These are phyloP conservation scores for Aspergillus bridgeri DNA, from an alignment of 495 filamentous ascomycete genomes.

Conservation along the genomic window DNA sequence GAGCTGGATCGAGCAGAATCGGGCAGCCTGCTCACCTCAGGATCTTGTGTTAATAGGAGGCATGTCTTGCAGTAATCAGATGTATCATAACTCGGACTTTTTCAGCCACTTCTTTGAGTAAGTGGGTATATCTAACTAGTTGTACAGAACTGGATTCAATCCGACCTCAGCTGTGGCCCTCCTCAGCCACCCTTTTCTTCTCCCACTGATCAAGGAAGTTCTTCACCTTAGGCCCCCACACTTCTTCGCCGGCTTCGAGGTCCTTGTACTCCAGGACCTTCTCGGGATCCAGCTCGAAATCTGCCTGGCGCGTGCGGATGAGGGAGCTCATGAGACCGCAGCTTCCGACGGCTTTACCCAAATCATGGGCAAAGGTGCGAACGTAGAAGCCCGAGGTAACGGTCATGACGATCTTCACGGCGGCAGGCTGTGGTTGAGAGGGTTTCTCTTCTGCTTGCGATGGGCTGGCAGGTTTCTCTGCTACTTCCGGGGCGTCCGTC, in stretches of 20 bases:
- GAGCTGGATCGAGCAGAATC: too few species aligned
- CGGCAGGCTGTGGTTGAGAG: conserved; percentile 50
- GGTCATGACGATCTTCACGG: conserved; percentile 80
- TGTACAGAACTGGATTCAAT: not conserved
- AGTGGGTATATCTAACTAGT: not conserved
- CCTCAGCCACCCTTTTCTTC: conserved; percentile 30
- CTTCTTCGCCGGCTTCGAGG: conserved; percentile 69
- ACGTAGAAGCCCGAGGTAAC: conserved; percentile 98
- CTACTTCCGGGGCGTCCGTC: conserved; percentile 12
- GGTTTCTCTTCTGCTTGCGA: conserved; percentile 15
- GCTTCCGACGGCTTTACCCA: conserved; percentile 78
- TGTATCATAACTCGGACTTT: not conserved
- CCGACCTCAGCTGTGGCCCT: conserved; percentile 1
- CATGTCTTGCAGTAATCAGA: not conserved
- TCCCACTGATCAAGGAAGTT: conserved; percentile 62
- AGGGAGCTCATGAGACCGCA: conserved; percentile 85
- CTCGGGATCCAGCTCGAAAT: conserved; percentile 59
- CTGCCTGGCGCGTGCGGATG: conserved; percentile 73
- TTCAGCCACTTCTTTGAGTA: not conserved
- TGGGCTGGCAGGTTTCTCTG: conserved; percentile 11
- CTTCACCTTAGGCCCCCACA: conserved; percentile 77
- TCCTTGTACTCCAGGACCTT: conserved; percentile 84
- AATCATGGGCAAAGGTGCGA: conserved; percentile 85
- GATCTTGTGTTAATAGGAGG: too few species aligned
- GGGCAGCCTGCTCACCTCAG: too few species aligned